Base-by-base conservation (phyloP, 495 filamentous ascomycete genomes). In the Hypoxylon crocopeplum region DNA sequence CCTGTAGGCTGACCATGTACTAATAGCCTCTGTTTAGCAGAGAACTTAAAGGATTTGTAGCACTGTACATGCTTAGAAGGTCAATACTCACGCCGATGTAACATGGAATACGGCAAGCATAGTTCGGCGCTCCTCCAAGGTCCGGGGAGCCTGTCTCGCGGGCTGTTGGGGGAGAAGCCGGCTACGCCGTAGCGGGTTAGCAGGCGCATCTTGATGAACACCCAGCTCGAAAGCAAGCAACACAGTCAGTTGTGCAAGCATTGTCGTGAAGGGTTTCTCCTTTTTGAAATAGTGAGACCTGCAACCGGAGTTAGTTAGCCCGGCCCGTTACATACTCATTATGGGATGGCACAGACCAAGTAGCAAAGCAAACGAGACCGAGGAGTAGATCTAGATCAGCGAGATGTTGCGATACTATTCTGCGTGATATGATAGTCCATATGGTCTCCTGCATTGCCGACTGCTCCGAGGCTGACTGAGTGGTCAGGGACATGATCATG, bases 41-140 rank as follows among this genome's bases (percentile, higher is more conserved):
- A 10, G 6, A 7, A 10, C 11, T 4, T 15, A 32, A 13, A 20
- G 15, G 19, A 6, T 2, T 41, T 40, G 1, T 33, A 22, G 2
- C 13, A 3, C 24, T 36, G 3, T n/a, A n/a, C n/a, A n/a, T n/a
- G n/a, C n/a, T 5, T 13, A 37, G 5, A 19, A 15, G 1, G 44
- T 20, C 6, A 17, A 15, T n/a, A 45, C 63, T 40, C 69, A 79
- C 77, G 71, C 60, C 16, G 77, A 79, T 20, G 74, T 77, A 20
- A 81, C 53, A 17, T 79, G 52, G 29, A 76, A 66, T 3, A 66
- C 27, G 12, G 62, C 62, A 2, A 66, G 19, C 16, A 66, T 56
- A 2, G 62, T 61, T 2, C 62, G 44, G 15, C 62, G 48, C 30
- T 66, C 62, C 37, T 66, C 62, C 30, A 66, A 24, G 11, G 56